Evolutionary conservation across 768 basidiomycete species (phyloP), one percentile per base, ranked within the genome.

Genomic region (Royoungia palumana): DNA sequence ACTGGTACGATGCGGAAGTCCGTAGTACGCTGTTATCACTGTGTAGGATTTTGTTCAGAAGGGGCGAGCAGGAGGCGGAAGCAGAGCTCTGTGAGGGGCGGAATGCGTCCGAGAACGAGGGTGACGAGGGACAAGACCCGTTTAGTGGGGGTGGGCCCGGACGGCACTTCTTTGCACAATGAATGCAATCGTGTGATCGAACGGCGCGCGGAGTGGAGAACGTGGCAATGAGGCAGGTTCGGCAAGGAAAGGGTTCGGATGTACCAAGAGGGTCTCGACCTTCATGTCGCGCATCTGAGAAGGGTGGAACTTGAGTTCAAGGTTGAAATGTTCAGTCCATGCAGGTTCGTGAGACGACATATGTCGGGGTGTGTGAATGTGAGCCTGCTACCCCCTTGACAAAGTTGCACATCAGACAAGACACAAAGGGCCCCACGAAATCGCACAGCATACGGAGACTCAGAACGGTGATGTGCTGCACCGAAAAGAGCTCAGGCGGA

Each of bases 331-430:
- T 87, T 84, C 7, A 89, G 72, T 37, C 81, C 77, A 40, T 71
- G 70, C 3, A 89, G 73, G 41, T 76, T 75, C 9, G 59, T 69
- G 16, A 89, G 70, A 6, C 68, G 68, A 17, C 65, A 70, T 30
- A 89, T 82, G 43, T 85, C 84, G 0, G 87, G 79, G 2, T 88
- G 86, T 17, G 89, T 63, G 35, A 67, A 70, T 2, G 66, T 72
- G 6, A 90, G 65, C 11, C 61, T 57, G 57, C 89, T 90, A 5
- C 67, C 67, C 4, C 83, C 87, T 87, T 53, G 6, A 37, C 32
- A 20, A 44, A 27, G 16, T 42, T 14, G 14, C 17, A 22, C 25
- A 32, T 34, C 12, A 42, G 45, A 9, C 8, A 7, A 44, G 17
- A 16, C 28, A 11, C 5, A 32, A 13, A 30, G 6, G 28, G 16